Evolutionary conservation across 176 grass and related monocot genomes (phyloP).

Genomic region (Triticum monococcum): DNA sequence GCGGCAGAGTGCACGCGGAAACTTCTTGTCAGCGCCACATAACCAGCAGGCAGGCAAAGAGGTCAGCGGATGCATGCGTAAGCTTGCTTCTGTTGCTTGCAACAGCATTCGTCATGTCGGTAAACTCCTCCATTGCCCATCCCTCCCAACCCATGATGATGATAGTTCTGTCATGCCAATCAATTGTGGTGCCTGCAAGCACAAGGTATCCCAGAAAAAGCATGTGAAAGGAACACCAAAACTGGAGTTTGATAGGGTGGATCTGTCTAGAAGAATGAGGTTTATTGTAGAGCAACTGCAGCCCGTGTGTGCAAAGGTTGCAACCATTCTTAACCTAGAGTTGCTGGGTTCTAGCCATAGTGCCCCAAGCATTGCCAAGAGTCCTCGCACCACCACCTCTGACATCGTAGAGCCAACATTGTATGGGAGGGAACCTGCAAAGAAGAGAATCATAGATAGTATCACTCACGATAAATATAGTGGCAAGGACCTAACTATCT

Average conservation of each 20-base stretch:
- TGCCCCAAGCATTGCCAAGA: not conserved
- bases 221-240: not conserved
- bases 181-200: not conserved
- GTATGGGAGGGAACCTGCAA: not conserved
- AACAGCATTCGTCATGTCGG: not conserved
- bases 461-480: not conserved
- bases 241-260: not conserved
- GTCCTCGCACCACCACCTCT: not conserved
- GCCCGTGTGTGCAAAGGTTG: not conserved
- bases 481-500: not conserved
- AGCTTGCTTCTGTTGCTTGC: not conserved
- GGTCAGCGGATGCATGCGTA: not conserved
- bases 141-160: not conserved
- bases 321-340: not conserved
- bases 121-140: not conserved
- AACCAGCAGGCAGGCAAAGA: not conserved
- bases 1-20: too few species aligned
- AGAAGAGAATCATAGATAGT: not conserved
- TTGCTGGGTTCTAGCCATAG: not conserved
- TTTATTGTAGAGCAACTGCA: not conserved
- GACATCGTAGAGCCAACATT: not conserved
- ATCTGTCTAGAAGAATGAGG: not conserved
- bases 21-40: not conserved
- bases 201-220: not conserved
- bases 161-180: not conserved